phyloP scores from a whole-genome alignment of 1,284 basidiomycete genomes.

The Termitomyces sp. region DNA sequence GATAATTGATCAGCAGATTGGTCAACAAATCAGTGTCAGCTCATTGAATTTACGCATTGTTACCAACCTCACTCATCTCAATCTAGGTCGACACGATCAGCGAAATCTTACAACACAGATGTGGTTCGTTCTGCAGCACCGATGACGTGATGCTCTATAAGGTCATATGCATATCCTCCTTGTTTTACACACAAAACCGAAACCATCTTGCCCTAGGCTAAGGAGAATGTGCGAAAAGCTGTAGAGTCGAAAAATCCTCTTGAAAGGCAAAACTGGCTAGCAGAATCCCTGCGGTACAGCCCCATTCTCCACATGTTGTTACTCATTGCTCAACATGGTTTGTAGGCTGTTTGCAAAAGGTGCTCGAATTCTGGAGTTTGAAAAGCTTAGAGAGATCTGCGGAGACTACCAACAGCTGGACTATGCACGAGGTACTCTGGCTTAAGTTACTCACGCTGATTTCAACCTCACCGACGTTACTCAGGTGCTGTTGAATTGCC shows the following conservation, averaged over 20 bases:
- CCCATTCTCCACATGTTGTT: neutral
- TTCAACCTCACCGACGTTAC: neutral
- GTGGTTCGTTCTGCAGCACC: slow-evolving; percentile 95
- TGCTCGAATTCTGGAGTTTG: slow-evolving; percentile 77
- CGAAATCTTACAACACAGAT: slow-evolving; percentile 89
- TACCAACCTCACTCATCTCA: neutral
- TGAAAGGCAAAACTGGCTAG: slow-evolving; percentile 73
- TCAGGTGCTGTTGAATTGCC: slow-evolving; percentile 84
- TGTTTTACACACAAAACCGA: slow-evolving; percentile 9
- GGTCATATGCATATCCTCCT: slow-evolving; percentile 35
- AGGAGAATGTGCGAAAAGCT: slow-evolving; percentile 89
- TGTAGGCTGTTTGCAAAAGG: slow-evolving; percentile 82
- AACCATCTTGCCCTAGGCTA: slow-evolving; percentile 54
- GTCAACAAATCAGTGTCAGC: slow-evolving; percentile 88
- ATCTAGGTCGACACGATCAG: slow-evolving; percentile 90
- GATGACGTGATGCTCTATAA: slow-evolving; percentile 99
- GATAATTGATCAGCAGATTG: slow-evolving; percentile 96
- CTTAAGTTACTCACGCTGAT: neutral
- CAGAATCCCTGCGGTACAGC: slow-evolving; percentile 74
- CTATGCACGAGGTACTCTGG: slow-evolving; percentile 68
- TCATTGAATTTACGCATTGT: neutral
- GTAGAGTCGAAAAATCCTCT: slow-evolving; percentile 71
- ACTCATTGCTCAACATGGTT: slow-evolving; percentile 2
- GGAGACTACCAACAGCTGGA: slow-evolving; percentile 82
- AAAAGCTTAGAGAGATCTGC: slow-evolving; percentile 81